Percentiles rank a stretch among this genome's conserved stretches.
Conservation (phyloP, 108 stramenopile genomes). For the Nitzschia inconspicua region DNA sequence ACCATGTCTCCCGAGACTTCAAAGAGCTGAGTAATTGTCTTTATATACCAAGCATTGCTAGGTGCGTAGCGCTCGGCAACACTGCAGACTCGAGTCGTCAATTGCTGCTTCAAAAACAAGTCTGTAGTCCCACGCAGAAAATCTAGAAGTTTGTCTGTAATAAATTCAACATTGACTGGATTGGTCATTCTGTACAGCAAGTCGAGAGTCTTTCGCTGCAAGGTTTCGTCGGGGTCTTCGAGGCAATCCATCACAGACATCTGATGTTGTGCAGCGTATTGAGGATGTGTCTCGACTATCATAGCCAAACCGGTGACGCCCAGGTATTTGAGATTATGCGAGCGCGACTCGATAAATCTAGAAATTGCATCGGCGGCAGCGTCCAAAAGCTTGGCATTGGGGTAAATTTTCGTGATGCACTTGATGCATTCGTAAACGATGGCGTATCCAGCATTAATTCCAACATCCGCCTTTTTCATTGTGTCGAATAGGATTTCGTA, state of each 20-base stretch:
- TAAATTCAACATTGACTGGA: conserved; percentile 97
- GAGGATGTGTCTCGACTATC: conserved; percentile 94
- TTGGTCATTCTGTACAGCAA: conserved; percentile 97
- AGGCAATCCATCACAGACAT: conserved; percentile 99
- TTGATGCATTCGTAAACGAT: conserved; percentile 96
- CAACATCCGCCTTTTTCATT: conserved; percentile 96
- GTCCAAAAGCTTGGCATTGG: conserved; percentile 93
- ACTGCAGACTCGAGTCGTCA: conserved; percentile 90
- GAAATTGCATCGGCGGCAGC: conserved; percentile 93
- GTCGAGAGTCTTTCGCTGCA: conserved; percentile 97
- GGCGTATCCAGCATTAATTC: conserved; percentile 98
- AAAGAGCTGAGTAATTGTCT: conserved; percentile 84
- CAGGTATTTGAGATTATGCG: conserved; percentile 97
- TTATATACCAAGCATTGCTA: conserved; percentile 90
- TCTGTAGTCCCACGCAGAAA: conserved; percentile 88
- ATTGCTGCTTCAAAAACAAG: conserved; percentile 81
- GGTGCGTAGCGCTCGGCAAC: conserved; percentile 98
- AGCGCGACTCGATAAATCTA: conserved; percentile 85
- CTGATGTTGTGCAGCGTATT: conserved; percentile 97
- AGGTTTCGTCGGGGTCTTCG: conserved; percentile 97
- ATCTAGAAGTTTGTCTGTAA: conserved; percentile 89
- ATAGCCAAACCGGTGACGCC: conserved; percentile 95
- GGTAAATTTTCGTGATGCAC: conserved; percentile 96
- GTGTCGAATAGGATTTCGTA: conserved; percentile 96
- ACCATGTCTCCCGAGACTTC: conserved; percentile 95